These are phyloP conservation scores for Suaeda aralocaspica DNA, from an alignment of 148 eudicot genomes.

Conservation along the genomic window DNA sequence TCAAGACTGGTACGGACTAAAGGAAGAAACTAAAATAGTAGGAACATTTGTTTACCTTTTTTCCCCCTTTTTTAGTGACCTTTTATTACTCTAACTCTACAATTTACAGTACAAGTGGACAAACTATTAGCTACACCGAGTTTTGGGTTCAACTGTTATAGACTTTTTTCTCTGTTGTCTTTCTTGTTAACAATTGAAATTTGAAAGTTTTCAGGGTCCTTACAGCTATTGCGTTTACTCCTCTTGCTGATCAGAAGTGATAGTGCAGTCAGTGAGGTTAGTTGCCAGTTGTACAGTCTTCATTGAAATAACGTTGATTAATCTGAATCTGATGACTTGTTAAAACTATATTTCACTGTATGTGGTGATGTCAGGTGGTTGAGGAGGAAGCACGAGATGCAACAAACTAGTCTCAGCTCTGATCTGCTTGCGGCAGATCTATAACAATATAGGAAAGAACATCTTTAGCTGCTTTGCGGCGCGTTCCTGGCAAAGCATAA, in stretches of 20 bases:
- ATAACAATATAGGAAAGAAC: conserved; percentile 89
- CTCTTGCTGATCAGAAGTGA: conserved; percentile 77
- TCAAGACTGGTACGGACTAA: too few species aligned
- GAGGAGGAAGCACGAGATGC: conserved; percentile 97
- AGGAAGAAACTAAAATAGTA: too few species aligned
- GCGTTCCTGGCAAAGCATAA: conserved; percentile 90
- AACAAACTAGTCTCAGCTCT: conserved; percentile 69
- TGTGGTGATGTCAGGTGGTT: conserved; percentile 58
- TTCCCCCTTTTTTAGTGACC: not conserved
- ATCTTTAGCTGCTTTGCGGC: conserved; percentile 92
- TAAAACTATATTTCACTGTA: not conserved
- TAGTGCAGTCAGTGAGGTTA: conserved; percentile 78
- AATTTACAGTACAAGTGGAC: too few species aligned
- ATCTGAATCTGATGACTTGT: not conserved
- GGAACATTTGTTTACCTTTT: too few species aligned
- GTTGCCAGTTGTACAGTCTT: conserved; percentile 3
- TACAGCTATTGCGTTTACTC: conserved; percentile 77
- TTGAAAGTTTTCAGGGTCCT: conserved; percentile 52
- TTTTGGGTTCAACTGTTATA: conserved; percentile 5
- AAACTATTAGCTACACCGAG: too few species aligned
- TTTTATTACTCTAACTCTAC: not conserved
- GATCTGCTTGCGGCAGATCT: conserved; percentile 67
- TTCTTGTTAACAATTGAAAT: conserved; percentile 3
- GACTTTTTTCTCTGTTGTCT: not conserved
- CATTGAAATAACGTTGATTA: not conserved